Percentiles rank a stretch among this genome's conserved stretches.
Conservation (phyloP, 257 asterid genomes). For the Forsythia viridissima region DNA sequence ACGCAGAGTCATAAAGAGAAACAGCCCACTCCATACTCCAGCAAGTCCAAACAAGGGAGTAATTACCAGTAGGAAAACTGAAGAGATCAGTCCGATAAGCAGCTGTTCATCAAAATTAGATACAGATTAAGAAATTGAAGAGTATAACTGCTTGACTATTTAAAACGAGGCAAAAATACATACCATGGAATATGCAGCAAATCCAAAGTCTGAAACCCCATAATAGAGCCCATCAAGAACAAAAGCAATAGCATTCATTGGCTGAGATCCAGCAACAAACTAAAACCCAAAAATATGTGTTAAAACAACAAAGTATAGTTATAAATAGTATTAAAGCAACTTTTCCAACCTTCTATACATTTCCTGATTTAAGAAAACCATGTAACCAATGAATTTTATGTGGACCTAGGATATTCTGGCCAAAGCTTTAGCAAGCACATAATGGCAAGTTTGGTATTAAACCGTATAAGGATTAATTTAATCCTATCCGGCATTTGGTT, state of each 20-base stretch:
- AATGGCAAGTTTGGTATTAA: neutral
- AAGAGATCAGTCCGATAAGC: conserved; percentile 63
- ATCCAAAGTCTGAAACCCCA: conserved; percentile 93
- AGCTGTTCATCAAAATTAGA: conserved; percentile 44
- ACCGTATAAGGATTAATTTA: no score
- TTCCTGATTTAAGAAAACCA: neutral
- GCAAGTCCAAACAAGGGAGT: conserved; percentile 71
- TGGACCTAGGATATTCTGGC: neutral
- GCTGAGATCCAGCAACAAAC: conserved; percentile 96
- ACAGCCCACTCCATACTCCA: conserved; percentile 90
- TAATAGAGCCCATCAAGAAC: conserved; percentile 95
- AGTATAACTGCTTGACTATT: conserved; percentile 15
- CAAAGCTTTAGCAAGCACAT: neutral
- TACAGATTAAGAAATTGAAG: neutral
- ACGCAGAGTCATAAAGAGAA: conserved; percentile 86
- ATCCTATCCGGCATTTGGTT: no score
- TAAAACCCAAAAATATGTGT: conserved; percentile 24
- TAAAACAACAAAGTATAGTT: neutral
- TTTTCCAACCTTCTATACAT: neutral
- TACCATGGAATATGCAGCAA: conserved; percentile 98
- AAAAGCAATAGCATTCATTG: conserved; percentile 91
- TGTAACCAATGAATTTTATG: neutral
- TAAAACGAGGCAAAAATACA: conserved; percentile 13
- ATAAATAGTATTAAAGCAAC: neutral
- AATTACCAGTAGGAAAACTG: conserved; percentile 60